These are phyloP conservation scores for Diplodia mutila DNA, from an alignment of 2,329 filamentous ascomycete genomes.

Conservation along the genomic window DNA sequence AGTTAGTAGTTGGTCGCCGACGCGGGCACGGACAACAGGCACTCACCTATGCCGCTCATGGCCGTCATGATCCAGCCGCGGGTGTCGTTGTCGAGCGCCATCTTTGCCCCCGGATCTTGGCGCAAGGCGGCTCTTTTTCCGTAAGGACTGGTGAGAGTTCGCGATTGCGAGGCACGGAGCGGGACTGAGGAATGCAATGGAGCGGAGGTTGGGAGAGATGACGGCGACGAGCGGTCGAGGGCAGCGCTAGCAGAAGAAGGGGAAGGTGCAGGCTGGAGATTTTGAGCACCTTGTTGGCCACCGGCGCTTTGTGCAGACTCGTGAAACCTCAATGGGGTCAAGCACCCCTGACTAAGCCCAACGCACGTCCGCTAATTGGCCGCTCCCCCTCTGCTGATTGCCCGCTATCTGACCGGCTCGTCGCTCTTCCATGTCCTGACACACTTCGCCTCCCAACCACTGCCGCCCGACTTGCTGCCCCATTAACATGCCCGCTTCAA, in stretches of 20 bases:
- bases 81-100: constrained; percentile 60
- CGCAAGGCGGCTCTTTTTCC: neutral
- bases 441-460: neutral
- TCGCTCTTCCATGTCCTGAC: neutral
- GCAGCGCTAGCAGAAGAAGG: neutral
- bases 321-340: constrained; percentile 6
- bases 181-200: neutral
- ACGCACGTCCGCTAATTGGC: neutral
- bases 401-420: neutral
- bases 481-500: neutral
- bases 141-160: neutral
- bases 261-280: neutral
- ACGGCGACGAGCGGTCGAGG: neutral
- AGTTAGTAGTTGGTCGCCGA: neutral
- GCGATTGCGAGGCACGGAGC: neutral
- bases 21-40: constrained; percentile 22
- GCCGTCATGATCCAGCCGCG: constrained; percentile 91
- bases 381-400: neutral
- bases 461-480: neutral
- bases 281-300: constrained; percentile 26
- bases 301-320: neutral
- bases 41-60: constrained; percentile 74
- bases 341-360: neutral
- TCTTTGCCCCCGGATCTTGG: constrained; percentile 18
- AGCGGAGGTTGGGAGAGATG: neutral